Evolutionary conservation across 2,329 filamentous ascomycete genomes (phyloP).

Genomic region (Exophiala calicioides): DNA sequence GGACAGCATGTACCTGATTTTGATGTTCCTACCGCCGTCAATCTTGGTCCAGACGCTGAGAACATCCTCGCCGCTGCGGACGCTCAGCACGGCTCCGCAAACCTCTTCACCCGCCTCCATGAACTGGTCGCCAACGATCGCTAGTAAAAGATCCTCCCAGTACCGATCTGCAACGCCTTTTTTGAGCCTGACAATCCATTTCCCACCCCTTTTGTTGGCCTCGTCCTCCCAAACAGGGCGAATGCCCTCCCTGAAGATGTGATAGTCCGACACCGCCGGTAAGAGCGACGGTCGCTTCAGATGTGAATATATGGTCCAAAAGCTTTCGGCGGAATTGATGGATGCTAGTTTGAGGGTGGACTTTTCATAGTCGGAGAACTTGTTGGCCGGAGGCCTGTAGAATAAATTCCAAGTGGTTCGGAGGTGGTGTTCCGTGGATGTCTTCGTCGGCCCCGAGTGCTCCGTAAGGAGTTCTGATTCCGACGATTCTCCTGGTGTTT

Average conservation of each 20-base stretch:
- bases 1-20: constrained; percentile 74
- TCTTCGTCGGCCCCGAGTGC: constrained; percentile 36
- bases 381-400: constrained; percentile 86
- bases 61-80: constrained; percentile 93
- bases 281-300: constrained; percentile 85
- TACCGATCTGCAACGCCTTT: constrained; percentile 96
- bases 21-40: constrained; percentile 88
- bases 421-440: constrained; percentile 58
- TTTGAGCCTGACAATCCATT: constrained; percentile 96
- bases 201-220: constrained; percentile 91
- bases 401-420: constrained; percentile 94
- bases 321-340: constrained; percentile 81
- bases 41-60: constrained; percentile 97
- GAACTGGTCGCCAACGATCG: constrained; percentile 92
- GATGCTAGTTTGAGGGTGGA: constrained; percentile 84
- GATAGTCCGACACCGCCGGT: constrained; percentile 93
- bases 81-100: constrained; percentile 90
- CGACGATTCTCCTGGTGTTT: constrained; percentile 33
- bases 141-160: constrained; percentile 91
- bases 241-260: constrained; percentile 95
- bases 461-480: constrained; percentile 42
- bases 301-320: constrained; percentile 86
- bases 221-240: constrained; percentile 98
- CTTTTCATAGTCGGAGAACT: constrained; percentile 98
- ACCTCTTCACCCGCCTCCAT: constrained; percentile 89